Conservation (phyloP, 129 eudicot species). For the Pulicaria dysenterica region DNA sequence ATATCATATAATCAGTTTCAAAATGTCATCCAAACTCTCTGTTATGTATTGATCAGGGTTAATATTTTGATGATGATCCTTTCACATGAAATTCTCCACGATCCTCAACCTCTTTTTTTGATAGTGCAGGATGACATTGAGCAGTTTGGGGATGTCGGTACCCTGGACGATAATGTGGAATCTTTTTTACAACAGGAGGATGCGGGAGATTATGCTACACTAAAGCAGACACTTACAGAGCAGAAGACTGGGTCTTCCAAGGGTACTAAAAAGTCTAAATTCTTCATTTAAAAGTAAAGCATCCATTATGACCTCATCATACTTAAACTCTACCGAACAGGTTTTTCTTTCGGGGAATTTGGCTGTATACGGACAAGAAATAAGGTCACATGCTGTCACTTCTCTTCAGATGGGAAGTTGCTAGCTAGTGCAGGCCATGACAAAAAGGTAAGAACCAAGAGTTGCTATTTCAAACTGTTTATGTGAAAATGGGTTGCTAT, state of each 20-base stretch:
- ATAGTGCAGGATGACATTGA: constrained; percentile 88
- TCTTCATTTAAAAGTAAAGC: not conserved
- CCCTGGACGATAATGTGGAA: constrained; percentile 86
- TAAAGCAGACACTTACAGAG: constrained; percentile 78
- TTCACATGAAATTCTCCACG: constrained; percentile 21
- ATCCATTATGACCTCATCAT: constrained; percentile 7
- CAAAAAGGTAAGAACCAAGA: constrained; percentile 59
- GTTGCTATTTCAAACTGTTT: not conserved
- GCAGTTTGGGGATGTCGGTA: constrained; percentile 74
- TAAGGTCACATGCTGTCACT: constrained; percentile 96
- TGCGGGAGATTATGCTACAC: constrained; percentile 88
- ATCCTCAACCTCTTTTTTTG: constrained; percentile 27
- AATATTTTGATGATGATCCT: constrained; percentile 1
- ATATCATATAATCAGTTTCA: too few relatives aligned
- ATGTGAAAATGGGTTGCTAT: constrained; percentile 3
- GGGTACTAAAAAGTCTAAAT: constrained; percentile 40
- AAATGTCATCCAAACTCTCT: too few relatives aligned
- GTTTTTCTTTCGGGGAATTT: constrained; percentile 89
- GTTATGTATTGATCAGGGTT: not conserved
- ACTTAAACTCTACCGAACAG: constrained; percentile 31
- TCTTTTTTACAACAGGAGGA: constrained; percentile 88
- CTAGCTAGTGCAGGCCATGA: constrained; percentile 99
- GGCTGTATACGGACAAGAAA: constrained; percentile 89
- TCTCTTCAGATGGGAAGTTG: constrained; percentile 94
- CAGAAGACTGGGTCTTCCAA: constrained; percentile 76